phyloP scores from a whole-genome alignment of 352 stramenopile species.

The Pythium insidiosum region DNA sequence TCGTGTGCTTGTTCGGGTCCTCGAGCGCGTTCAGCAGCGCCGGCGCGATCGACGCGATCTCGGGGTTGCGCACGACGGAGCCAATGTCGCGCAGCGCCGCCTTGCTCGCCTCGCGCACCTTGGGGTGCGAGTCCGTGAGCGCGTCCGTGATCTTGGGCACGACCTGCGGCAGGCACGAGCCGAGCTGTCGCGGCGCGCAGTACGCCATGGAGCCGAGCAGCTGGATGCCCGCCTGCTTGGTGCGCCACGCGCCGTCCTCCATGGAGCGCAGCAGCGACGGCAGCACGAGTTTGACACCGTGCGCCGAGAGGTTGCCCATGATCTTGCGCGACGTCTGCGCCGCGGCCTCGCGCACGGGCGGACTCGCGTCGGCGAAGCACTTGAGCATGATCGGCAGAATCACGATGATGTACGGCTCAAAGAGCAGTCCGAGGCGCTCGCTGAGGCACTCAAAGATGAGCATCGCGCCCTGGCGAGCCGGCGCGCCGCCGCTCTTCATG shows the following conservation, averaged over 20 bases:
- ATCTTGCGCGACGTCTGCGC: conserved; percentile 93
- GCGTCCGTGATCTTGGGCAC: conserved; percentile 97
- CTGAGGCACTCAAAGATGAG: conserved; percentile 98
- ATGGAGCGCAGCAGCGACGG: conserved; percentile 95
- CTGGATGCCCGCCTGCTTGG: conserved; percentile 98
- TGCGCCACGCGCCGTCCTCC: conserved; percentile 93
- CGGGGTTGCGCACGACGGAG: conserved; percentile 98
- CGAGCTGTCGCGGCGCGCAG: conserved; percentile 98
- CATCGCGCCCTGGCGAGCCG: conserved; percentile 90
- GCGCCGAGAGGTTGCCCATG: conserved; percentile 97
- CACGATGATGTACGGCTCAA: conserved; percentile 97
- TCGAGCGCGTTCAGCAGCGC: conserved; percentile 94
- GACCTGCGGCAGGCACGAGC: conserved; percentile 96
- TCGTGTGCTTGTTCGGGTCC: conserved; percentile 90
- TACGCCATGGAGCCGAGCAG: conserved; percentile 96
- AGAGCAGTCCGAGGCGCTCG: conserved; percentile 94
- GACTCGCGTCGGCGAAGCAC: conserved; percentile 94
- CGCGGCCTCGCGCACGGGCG: conserved; percentile 95
- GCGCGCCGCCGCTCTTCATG: conserved; percentile 69
- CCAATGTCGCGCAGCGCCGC: conserved; percentile 95
- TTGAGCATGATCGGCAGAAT: conserved; percentile 98
- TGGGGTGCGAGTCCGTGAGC: conserved; percentile 97
- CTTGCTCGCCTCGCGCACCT: conserved; percentile 96
- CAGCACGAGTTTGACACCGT: conserved; percentile 99
- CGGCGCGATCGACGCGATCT: conserved; percentile 95